Conservation (phyloP, 345 rosid genomes). For the Populus davidiana region DNA sequence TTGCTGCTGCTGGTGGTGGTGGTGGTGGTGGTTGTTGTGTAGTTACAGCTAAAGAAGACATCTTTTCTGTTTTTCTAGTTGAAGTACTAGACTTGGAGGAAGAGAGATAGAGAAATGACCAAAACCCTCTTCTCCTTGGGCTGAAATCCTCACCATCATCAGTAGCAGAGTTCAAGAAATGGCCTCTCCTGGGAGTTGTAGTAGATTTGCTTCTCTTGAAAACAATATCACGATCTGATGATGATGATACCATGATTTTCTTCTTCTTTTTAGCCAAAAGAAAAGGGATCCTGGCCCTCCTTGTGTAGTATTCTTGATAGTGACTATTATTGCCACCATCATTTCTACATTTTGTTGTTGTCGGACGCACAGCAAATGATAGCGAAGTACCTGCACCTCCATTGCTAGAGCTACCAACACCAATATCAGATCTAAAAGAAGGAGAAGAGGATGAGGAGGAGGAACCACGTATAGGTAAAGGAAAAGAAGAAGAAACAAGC, state of each 20-base stretch:
- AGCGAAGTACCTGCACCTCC: slow-evolving; percentile 26
- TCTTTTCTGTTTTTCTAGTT: slow-evolving; percentile 36
- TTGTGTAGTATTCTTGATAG: slow-evolving; percentile 29
- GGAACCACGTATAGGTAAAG: slow-evolving; percentile 52
- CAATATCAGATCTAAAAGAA: slow-evolving; percentile 79
- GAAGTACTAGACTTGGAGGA: slow-evolving; percentile 36
- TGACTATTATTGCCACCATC: slow-evolving; percentile 20
- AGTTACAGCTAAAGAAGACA: slow-evolving; percentile 5
- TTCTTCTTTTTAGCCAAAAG: slow-evolving; percentile 75
- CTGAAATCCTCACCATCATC: slow-evolving; percentile 47
- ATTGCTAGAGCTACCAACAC: slow-evolving; percentile 1
- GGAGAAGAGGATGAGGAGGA: slow-evolving; percentile 61
- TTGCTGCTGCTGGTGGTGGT: slow-evolving; percentile 6
- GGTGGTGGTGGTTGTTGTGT: not conserved
- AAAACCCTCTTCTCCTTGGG: slow-evolving; percentile 70
- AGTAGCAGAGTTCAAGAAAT: slow-evolving; percentile 32
- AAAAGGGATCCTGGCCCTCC: slow-evolving; percentile 59
- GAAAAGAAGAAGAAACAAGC: slow-evolving; percentile 84
- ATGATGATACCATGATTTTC: slow-evolving; percentile 44
- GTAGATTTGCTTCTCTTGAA: slow-evolving; percentile 89
- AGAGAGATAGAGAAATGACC: slow-evolving; percentile 78
- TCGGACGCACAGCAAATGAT: slow-evolving; percentile 40
- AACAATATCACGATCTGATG: slow-evolving; percentile 48
- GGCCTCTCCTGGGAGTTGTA: slow-evolving; percentile 37
- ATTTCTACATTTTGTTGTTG: slow-evolving; percentile 20